phyloP scores from a whole-genome alignment of 2,329 filamentous ascomycete species.

The Phialophora verrucosa region DNA sequence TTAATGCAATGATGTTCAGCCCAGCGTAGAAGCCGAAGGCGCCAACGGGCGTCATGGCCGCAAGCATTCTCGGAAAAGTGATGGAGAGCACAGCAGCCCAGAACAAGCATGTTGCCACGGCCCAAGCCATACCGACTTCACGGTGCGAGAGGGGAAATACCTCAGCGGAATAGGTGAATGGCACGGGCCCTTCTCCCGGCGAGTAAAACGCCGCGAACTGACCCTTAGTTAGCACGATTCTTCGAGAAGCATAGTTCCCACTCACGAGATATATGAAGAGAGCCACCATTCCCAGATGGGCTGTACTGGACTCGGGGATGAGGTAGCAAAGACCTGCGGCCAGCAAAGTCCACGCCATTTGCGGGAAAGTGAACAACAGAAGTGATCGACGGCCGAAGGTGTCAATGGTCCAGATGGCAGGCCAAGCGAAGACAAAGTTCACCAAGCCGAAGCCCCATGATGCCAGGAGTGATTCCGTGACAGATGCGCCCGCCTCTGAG shows the following conservation, averaged over 20 bases:
- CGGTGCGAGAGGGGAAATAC: constrained; percentile 56
- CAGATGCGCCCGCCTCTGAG: constrained; percentile 32
- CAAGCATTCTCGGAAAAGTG: constrained; percentile 52
- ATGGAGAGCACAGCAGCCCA: constrained; percentile 51
- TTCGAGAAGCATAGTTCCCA: neutral
- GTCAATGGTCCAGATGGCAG: constrained; percentile 62
- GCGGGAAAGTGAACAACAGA: constrained; percentile 69
- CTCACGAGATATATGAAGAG: constrained; percentile 64
- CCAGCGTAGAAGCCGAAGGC: constrained; percentile 64
- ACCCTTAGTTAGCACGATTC: neutral
- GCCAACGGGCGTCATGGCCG: constrained; percentile 53
- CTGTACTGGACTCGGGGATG: constrained; percentile 50
- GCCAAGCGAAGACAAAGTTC: constrained; percentile 40
- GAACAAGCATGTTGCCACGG: constrained; percentile 44
- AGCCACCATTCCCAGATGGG: constrained; percentile 61
- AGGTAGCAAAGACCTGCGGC: constrained; percentile 66
- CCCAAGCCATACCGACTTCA: constrained; percentile 51
- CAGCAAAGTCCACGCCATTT: constrained; percentile 71
- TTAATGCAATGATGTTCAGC: constrained; percentile 62
- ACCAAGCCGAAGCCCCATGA: constrained; percentile 39
- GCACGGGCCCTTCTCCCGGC: constrained; percentile 57
- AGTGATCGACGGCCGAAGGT: constrained; percentile 68
- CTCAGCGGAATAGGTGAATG: constrained; percentile 50
- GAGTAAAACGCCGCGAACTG: constrained; percentile 68
- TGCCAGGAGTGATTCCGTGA: constrained; percentile 35